phyloP scores from a whole-genome alignment of 2,329 filamentous ascomycete species.

The Plectosphaerella sp. region DNA sequence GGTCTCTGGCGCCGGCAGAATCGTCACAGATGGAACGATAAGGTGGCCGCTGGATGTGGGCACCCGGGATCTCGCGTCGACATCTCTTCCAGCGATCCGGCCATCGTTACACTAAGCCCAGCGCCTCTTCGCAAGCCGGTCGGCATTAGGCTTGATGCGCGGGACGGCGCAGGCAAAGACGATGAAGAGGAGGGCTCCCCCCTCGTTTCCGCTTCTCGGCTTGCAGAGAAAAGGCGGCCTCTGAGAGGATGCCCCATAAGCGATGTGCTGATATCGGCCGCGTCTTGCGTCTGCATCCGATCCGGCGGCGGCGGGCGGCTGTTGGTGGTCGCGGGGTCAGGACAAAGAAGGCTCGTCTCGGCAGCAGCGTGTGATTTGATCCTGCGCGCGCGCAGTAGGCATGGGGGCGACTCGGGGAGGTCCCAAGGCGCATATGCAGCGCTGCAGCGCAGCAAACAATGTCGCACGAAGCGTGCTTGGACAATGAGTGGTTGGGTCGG shows the following conservation, averaged over 20 bases:
- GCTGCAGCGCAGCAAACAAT: not conserved
- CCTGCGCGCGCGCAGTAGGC: too few relatives aligned
- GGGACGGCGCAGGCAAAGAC: not conserved
- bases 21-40: not conserved
- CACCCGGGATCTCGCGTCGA: not conserved
- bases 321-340: not conserved
- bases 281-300: too few relatives aligned
- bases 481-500: not conserved
- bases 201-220: too few relatives aligned
- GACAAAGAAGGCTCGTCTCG: too few relatives aligned
- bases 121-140: not conserved
- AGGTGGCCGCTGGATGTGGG: not conserved
- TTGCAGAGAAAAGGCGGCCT: too few relatives aligned
- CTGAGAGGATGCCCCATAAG: too few relatives aligned
- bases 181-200: too few relatives aligned
- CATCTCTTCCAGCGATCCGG: not conserved
- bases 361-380: too few relatives aligned
- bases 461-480: not conserved
- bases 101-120: not conserved
- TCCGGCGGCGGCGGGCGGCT: too few relatives aligned
- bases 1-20: not conserved
- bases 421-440: not conserved
- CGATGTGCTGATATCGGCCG: too few relatives aligned
- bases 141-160: not conserved
- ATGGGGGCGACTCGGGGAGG: too few relatives aligned